These are phyloP conservation scores for Leccinum subspadiceum DNA, from an alignment of 1,284 basidiomycete genomes.

Conservation along the genomic window DNA sequence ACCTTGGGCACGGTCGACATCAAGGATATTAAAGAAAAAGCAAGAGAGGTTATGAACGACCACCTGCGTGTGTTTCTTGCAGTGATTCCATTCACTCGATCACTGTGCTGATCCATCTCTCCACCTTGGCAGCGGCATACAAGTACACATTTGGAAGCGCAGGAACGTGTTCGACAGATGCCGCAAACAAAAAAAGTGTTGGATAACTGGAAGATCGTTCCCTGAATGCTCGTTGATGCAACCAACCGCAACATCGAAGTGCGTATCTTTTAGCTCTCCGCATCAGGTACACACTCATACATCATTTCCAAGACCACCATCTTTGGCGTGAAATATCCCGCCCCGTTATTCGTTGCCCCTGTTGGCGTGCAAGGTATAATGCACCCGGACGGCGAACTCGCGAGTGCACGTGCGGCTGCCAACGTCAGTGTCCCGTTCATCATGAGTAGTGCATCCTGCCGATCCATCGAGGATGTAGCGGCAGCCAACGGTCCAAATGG, in stretches of 20 bases:
- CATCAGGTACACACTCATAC: neutral
- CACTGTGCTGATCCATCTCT: neutral
- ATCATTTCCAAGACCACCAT: slow-evolving; percentile 38
- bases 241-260: slow-evolving; percentile 52
- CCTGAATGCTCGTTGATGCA: slow-evolving; percentile 58
- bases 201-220: slow-evolving; percentile 49
- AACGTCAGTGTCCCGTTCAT: slow-evolving; percentile 53
- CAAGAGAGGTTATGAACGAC: slow-evolving; percentile 47
- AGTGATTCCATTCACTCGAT: neutral
- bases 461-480: slow-evolving; percentile 57
- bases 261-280: neutral
- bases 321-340: slow-evolving; percentile 48
- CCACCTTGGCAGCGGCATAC: slow-evolving; percentile 39
- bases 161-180: slow-evolving; percentile 42
- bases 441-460: slow-evolving; percentile 55
- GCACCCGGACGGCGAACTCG: slow-evolving; percentile 55
- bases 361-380: slow-evolving; percentile 59
- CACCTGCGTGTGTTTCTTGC: slow-evolving; percentile 36
- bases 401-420: slow-evolving; percentile 50
- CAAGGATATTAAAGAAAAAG: slow-evolving; percentile 51
- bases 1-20: slow-evolving; percentile 50
- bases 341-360: slow-evolving; percentile 53
- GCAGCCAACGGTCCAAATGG: slow-evolving; percentile 42
- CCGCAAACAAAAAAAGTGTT: slow-evolving; percentile 42
- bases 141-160: slow-evolving; percentile 50